Base-by-base conservation (phyloP, 208 protist species). In the Trypanosoma boissoni region DNA sequence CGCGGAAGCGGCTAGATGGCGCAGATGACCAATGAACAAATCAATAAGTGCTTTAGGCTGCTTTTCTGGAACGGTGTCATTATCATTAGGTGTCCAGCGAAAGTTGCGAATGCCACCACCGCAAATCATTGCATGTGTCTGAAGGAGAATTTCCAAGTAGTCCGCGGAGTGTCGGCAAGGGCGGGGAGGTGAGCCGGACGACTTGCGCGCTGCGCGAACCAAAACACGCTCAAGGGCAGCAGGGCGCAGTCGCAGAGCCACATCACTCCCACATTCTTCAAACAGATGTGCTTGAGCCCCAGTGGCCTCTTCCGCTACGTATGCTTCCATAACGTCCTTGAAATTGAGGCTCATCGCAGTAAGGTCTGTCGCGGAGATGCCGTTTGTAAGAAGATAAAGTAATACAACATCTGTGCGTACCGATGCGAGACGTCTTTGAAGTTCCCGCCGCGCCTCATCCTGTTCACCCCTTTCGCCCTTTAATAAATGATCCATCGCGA, bases 361-460 rank as follows among this genome's bases (percentile, higher is more conserved):
- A 36, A 92, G 72, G 20, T 80, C 73, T 18, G 79, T 83, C 7
- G 69, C 63, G 44, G 42, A 41, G 24, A 78, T 74, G 7, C 86
- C 86, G 41, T 84, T 70, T 7, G 68, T 56, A 31, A 92, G 45
- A 12, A 92, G 70, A 56, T 83, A 73, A 18, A 92, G 54, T 9
- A 88, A 70, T 1, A 88, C 77, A 29, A 86, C 29, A 50, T 92
- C 86, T 1, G 78, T 85, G 24, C 86, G 78, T 3, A 75, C 67
- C 2, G 72, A 62, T 6, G 79, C 66, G 5, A 84, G 68, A 24
- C 68, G 51, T 36, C 55, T 70, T 60, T 67, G 61, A 34, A 65
- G 32, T 18, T 64, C 54, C 12, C 54, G 20, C 16, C 60, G 41
- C 26, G 21, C 28, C 18, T 14, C 28, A 34, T 52, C 49, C 34